A percentile compares a stretch with the other conserved stretches of the same genome.
Conservation (phyloP, 495 filamentous ascomycete species). For the Sporormia fimetaria region DNA sequence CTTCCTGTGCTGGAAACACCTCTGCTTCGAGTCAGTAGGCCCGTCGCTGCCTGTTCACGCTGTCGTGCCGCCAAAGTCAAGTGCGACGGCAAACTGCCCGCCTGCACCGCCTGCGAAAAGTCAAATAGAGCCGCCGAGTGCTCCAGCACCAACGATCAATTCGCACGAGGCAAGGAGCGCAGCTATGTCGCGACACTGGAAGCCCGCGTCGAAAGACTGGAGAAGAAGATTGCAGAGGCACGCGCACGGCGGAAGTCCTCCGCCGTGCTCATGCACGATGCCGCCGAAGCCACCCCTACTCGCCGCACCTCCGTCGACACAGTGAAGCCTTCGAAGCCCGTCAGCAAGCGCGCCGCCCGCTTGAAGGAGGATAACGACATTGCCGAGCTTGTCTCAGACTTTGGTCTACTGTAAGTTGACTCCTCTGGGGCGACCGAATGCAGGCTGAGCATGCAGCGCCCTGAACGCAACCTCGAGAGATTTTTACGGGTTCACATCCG, state of each 20-base stretch:
- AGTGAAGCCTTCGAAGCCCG: slow-evolving; percentile 14
- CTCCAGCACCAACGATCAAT: slow-evolving; percentile 88
- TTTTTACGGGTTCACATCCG: slow-evolving; percentile 73
- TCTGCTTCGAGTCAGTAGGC: slow-evolving; percentile 75
- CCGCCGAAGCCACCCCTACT: slow-evolving; percentile 24
- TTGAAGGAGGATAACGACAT: slow-evolving; percentile 34
- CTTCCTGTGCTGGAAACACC: slow-evolving; percentile 53
- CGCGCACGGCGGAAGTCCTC: slow-evolving; percentile 44
- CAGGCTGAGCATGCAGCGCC: slow-evolving; percentile 53
- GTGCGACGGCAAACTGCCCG: slow-evolving; percentile 90
- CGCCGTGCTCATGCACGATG: slow-evolving; percentile 32
- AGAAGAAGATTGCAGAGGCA: slow-evolving; percentile 55
- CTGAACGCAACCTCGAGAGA: slow-evolving; percentile 87
- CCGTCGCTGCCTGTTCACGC: slow-evolving; percentile 84
- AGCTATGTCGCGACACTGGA: slow-evolving; percentile 93
- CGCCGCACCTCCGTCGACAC: slow-evolving; percentile 25
- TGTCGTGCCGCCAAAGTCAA: slow-evolving; percentile 90
- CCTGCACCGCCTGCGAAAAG: slow-evolving; percentile 85
- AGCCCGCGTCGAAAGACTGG: slow-evolving; percentile 72
- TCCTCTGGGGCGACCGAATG: too few species aligned
- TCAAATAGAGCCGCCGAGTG: slow-evolving; percentile 69
- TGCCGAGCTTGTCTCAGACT: slow-evolving; percentile 37
- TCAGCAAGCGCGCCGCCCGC: slow-evolving; percentile 24
- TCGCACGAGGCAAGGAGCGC: slow-evolving; percentile 84
- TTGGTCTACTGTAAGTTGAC: slow-evolving; percentile 35